Base-by-base conservation (phyloP, 208 protist species). In the Leishmania gerbilli region DNA sequence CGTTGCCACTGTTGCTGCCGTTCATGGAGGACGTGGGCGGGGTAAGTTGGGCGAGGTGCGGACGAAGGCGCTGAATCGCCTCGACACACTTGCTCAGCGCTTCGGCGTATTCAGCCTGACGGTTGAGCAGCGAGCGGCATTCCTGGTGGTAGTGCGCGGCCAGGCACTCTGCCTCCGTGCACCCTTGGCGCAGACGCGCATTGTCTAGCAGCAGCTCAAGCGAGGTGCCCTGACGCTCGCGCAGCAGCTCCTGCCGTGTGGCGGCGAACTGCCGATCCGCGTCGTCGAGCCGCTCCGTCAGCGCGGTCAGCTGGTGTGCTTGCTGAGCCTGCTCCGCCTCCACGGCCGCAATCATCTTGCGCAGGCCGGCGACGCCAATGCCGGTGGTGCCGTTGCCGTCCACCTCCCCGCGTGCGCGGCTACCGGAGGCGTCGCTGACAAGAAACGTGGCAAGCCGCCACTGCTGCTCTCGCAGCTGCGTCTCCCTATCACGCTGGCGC, bases 121-220 rank as follows among this genome's bases (percentile, higher is more conserved):
- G 82, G 49, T 89, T 89, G 51, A 86, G 80, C 45, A 88, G 77
- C 31, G 74, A 81, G 62, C 90, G 90, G 65, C 87, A 92, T 75
- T 95, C 81, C 58, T 97, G 93, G 74, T 95, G 91, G 82, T 95
- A 97, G 72, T 95, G 87, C 34, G 93, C 91, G 62, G 93, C 93
- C 27, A 97, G 87, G 47, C 89, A 91, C 85, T 97, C 93, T 31
- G 93, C 93, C 82, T 97, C 93, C 37, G 90, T 95, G 85, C 89
- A 94, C 62, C 89, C 90, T 76, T 95, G 88, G 7, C 89, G 87
- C 55, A 96, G 79, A 9, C 89, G 86, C 6, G 90, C 86, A 78
- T 95, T 95, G 80, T 96, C 91, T 15, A 96, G 83, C 34, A 95
- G 84, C 58, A 96, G 81, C 80, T 96, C 93, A 34, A 96, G 85